These are phyloP conservation scores for Echites panduratus DNA, from an alignment of 257 asterid genomes.

Conservation along the genomic window DNA sequence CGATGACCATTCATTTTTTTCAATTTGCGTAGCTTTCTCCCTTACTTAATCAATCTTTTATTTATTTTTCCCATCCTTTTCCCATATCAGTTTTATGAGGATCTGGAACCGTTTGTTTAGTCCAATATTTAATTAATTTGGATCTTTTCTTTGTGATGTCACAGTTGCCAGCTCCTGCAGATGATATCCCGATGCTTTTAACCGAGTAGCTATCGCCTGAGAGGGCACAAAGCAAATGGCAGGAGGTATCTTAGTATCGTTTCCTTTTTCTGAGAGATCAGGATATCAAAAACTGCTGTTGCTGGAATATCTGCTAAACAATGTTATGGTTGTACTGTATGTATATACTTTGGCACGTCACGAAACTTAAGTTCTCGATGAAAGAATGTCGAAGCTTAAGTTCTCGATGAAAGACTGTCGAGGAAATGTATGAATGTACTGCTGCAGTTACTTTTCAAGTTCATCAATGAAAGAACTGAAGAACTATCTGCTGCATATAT, in stretches of 20 bases:
- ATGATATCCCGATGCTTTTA: slow-evolving; percentile 45
- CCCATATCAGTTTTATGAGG: not conserved
- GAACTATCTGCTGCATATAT: not conserved
- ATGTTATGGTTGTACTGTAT: not conserved
- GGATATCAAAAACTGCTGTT: slow-evolving; percentile 1
- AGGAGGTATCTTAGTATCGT: not conserved
- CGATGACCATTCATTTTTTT: not conserved
- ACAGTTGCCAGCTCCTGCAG: slow-evolving; percentile 39
- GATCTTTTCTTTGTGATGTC: slow-evolving; percentile 2
- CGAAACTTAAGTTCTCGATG: too few species aligned
- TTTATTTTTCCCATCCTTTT: not conserved
- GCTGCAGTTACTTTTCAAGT: not conserved
- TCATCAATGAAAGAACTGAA: not conserved
- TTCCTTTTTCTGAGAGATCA: not conserved
- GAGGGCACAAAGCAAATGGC: not conserved
- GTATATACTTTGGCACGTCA: not conserved
- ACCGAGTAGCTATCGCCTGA: slow-evolving; percentile 31
- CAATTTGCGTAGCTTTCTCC: not conserved
- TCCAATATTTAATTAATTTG: not conserved
- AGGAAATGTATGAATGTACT: not conserved
- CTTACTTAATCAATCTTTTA: not conserved
- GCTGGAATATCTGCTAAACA: slow-evolving; percentile 1
- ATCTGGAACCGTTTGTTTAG: not conserved
- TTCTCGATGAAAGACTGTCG: not conserved
- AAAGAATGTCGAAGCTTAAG: too few species aligned